These are phyloP conservation scores for Colletotrichum theobromicola DNA, from an alignment of 2,329 filamentous ascomycete genomes.

Conservation along the genomic window DNA sequence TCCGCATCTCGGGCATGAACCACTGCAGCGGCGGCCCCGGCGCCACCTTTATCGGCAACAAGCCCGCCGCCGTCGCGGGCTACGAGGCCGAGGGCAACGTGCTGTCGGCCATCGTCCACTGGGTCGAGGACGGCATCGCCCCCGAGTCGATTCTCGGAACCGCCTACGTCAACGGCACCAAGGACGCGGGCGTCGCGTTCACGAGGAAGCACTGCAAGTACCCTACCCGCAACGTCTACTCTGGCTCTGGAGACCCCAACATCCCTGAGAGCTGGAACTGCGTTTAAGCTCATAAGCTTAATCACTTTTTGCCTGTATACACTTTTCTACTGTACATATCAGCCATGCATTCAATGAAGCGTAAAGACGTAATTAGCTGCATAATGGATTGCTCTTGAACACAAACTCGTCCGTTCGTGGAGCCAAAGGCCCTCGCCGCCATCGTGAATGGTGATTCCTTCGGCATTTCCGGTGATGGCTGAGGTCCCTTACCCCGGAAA, in stretches of 20 bases:
- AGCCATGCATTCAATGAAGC: not conserved
- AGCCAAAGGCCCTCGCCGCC: fast-evolving
- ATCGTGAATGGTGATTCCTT: not conserved
- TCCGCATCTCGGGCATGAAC: slow-evolving; percentile 34
- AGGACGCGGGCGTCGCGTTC: slow-evolving; percentile 30
- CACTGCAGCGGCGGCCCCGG: slow-evolving; percentile 37
- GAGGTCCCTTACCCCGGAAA: not conserved
- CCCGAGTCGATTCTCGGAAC: slow-evolving; percentile 38
- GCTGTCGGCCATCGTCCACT: slow-evolving; percentile 29
- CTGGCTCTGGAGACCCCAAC: slow-evolving; percentile 19
- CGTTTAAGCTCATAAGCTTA: not conserved
- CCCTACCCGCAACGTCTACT: slow-evolving; percentile 35
- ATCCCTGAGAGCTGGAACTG: slow-evolving; percentile 23
- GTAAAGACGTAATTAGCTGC: not conserved
- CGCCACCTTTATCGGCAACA: slow-evolving; percentile 31
- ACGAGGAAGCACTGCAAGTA: slow-evolving; percentile 39
- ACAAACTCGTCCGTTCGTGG: fast-evolving
- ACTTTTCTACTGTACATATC: not conserved
- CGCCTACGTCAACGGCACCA: slow-evolving; percentile 32
- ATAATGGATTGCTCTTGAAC: not conserved
- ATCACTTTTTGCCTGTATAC: not conserved
- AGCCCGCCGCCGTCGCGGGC: slow-evolving; percentile 23
- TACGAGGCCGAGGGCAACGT: slow-evolving; percentile 32
- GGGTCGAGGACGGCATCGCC: slow-evolving; percentile 35
- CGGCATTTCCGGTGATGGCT: not conserved